A percentile compares a stretch with the other conserved stretches of the same genome.
Evolutionary conservation across 192 early-diverging fungal species (phyloP).

Genomic region (Entophlyctis helioformis): DNA sequence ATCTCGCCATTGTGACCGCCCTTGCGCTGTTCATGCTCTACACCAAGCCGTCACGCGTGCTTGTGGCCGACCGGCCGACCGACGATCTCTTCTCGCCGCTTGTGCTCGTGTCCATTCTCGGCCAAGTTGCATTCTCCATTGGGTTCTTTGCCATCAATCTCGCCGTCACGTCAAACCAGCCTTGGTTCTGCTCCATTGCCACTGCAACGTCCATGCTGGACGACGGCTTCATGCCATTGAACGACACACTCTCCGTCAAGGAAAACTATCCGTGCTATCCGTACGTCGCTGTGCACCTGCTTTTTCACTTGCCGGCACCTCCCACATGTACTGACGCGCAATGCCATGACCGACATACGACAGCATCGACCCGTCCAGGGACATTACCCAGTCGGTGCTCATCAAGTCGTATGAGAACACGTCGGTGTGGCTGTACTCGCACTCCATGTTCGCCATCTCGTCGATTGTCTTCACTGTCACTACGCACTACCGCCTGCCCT

Average conservation of each 20-base stretch:
- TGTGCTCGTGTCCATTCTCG: conserved; percentile 23
- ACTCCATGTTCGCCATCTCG: conserved; percentile 23
- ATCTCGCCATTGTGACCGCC: conserved; percentile 23
- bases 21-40: conserved; percentile 30
- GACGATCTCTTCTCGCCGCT: conserved; percentile 26
- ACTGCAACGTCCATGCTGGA: conserved; percentile 16
- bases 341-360: not conserved
- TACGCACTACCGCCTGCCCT: conserved; percentile 20
- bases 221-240: conserved; percentile 13
- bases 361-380: too few relatives aligned
- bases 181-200: conserved; percentile 27
- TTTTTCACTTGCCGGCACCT: not conserved
- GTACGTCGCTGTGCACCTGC: conserved; percentile 8
- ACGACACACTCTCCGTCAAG: conserved; percentile 4
- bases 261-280: conserved; percentile 29
- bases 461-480: conserved; percentile 15
- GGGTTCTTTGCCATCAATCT: conserved; percentile 17
- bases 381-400: conserved; percentile 9
- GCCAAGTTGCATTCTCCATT: conserved; percentile 24
- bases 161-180: conserved; percentile 1
- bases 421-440: conserved; percentile 31
- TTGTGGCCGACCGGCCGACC: conserved; percentile 18
- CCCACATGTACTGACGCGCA: too few relatives aligned
- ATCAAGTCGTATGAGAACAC: conserved; percentile 31
- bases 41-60: conserved; percentile 9